phyloP scores from a whole-genome alignment of 23 red algal species.

The Agarophyton chilense region DNA sequence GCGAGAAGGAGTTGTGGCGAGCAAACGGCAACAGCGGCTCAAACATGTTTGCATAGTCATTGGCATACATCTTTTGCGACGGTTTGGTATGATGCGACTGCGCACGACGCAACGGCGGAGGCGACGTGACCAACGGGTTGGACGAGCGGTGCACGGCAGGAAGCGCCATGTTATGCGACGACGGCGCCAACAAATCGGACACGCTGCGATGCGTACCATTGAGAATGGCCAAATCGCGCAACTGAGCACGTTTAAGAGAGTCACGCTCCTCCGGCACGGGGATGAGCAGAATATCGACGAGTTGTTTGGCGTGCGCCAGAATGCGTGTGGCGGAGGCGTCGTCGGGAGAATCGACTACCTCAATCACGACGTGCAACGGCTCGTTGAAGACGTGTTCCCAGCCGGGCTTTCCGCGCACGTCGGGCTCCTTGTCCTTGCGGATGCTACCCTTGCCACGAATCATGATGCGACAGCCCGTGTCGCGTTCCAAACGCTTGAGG shows the following conservation, averaged over 20 bases:
- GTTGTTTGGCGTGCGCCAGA: conserved; percentile 81
- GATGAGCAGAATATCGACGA: conserved; percentile 87
- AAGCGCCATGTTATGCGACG: background rate
- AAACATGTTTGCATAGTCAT: conserved; percentile 18
- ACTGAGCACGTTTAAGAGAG: conserved; percentile 87
- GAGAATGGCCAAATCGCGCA: conserved; percentile 92
- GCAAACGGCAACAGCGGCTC: conserved; percentile 9
- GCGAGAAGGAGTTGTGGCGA: conserved; percentile 11
- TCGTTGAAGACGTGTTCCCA: conserved; percentile 98
- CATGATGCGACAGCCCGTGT: conserved; percentile 97
- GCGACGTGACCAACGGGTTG: conserved; percentile 21
- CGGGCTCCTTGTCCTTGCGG: conserved; percentile 94
- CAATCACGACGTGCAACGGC: conserved; percentile 93
- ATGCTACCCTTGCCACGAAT: conserved; percentile 95
- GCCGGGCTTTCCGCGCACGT: conserved; percentile 94
- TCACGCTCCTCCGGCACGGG: conserved; percentile 95
- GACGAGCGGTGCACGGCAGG: conserved; percentile 6
- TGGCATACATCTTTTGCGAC: conserved; percentile 1
- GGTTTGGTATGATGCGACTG: conserved; percentile 7
- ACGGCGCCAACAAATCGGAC: background rate
- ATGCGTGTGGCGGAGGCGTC: conserved; percentile 71
- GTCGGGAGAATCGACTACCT: conserved; percentile 69
- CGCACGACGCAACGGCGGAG: conserved; percentile 30
- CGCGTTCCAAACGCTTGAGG: conserved; percentile 82
- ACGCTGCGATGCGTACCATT: conserved; percentile 83